These are phyloP conservation scores for Scytalidium sp. DNA, from an alignment of 2,329 filamentous ascomycete genomes.

Conservation along the genomic window DNA sequence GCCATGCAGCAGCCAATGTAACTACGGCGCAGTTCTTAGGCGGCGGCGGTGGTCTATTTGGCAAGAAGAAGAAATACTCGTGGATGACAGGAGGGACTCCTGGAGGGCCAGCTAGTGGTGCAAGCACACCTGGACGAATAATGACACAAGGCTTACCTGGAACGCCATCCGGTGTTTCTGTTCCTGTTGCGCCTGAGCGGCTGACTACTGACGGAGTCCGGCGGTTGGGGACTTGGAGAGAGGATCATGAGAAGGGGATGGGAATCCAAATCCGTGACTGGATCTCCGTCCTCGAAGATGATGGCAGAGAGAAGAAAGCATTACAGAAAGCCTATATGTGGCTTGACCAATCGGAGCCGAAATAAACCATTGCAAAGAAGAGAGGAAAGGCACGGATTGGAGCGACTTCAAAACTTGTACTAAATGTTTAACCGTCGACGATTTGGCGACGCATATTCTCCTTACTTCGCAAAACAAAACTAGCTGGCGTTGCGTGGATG, in stretches of 20 bases:
- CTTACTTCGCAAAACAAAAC: too few relatives aligned
- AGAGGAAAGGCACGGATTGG: too few relatives aligned
- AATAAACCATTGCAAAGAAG: too few relatives aligned
- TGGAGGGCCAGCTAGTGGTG: conserved; percentile 46
- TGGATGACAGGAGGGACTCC: conserved; percentile 64
- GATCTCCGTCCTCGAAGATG: conserved; percentile 73
- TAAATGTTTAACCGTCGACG: too few relatives aligned
- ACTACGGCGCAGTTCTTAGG: conserved; percentile 78
- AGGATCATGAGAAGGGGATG: conserved; percentile 72
- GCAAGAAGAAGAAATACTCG: conserved; percentile 68
- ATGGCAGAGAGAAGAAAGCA: conserved; percentile 64
- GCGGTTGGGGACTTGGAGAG: conserved; percentile 71
- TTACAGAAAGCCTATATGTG: conserved; percentile 43
- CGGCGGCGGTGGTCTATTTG: conserved; percentile 52
- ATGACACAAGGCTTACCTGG: conserved; percentile 31
- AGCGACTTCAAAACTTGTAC: too few relatives aligned
- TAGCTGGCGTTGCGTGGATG: too few relatives aligned
- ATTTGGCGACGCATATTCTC: too few relatives aligned
- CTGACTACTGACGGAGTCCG: conserved; percentile 58
- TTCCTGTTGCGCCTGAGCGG: conserved; percentile 31
- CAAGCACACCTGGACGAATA: conserved; percentile 43
- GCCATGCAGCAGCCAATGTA: conserved; percentile 77
- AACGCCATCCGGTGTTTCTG: conserved; percentile 31
- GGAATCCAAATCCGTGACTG: conserved; percentile 85
- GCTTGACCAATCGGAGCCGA: conserved; percentile 24